Base-by-base conservation (phyloP, 306 rosid species). In the Rosa lucieae region DNA sequence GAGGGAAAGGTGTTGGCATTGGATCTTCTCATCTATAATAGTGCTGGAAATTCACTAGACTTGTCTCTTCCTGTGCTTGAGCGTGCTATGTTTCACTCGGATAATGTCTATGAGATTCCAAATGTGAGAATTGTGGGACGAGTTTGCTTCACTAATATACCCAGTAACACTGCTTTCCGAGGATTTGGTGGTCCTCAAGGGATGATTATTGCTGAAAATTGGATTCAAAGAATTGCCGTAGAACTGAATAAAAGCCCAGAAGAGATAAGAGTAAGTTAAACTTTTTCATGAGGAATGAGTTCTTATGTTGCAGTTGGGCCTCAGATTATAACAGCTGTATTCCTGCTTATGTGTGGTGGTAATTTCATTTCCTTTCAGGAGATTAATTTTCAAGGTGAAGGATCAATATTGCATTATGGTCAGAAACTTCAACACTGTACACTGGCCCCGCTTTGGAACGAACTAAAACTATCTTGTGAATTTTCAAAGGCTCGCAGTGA, bases 141-240 rank as follows among this genome's bases (percentile, higher is more conserved):
- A 84, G 97, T 83, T 72, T 95, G 99, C 85, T 91, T 89, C 87
- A 95, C 99, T 52, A 91, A 95, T 82, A 79, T 90, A 56, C 92
- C 99, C 52, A 88, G 95, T 79, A 85, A 95, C 88, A 95, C 99
- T 82, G 98, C 99, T 81, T 95, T 95, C 85, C 90, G 96, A 77
- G 99, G 99, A 72, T 95, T 92, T 85, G 99, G 99, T 85, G 98
- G 98, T 73, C 99, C 98, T 80, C 98, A 95, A 91, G 99, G 99
- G 78, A 89, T 95, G 98, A 85, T 95, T 71, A 90, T 95, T 86
- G 46, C 96, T 61, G 99, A 95, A 89, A 91, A 92, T 72, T 92
- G 99, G 99, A 92, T 95, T 67, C 94, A 92, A 52, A 87, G 98
- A 82, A 89, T 92, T 82, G 92, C 99, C 69, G 82, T 78, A 44